Base-by-base conservation (phyloP, 208 protist genomes). In the Herpetomonas samuelpessoai region DNA sequence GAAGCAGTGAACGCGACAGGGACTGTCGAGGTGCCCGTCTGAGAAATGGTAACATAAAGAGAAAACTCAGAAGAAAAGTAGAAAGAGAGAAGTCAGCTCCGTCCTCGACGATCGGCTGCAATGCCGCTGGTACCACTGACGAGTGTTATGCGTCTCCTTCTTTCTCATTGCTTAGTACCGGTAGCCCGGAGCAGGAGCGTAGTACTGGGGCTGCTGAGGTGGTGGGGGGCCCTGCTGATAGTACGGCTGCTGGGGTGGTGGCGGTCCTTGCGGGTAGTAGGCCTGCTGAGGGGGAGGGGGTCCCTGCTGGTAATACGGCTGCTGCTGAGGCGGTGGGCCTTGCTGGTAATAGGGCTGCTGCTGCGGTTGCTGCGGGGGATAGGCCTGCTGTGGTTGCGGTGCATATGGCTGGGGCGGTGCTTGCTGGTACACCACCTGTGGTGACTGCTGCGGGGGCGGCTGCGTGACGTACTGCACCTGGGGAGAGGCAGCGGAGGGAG, bases 371-470 rank as follows among this genome's bases (percentile, higher is more conserved):
- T 6, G 57, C 2, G 19, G 59, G 24, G 19, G 27, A 65, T 35
- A 46, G 31, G 7, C 22, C 47, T 69, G 59, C 66, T 57, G 72
- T 1, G 59, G 61, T 4, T 59, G 65, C 38, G 2, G 2, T 29
- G 12, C n/a, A 29, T 27, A 10, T 6, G 55, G 21, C 59, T 55
- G 48, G 9, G 59, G 47, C 28, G 50, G 59, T 2, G 27, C 39
- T 27, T 58, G 49, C 31, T 24, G 46, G 38, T 72, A 72, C 39
- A 62, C 50, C 0, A 29, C 27, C 44, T 26, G 71, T 44, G 68
- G 66, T 7, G 30, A 35, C 0, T 19, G 41, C 30, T 63, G 65
- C 57, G 44, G 65, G 7, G 31, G 28, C 3, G 30, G 61, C 18
- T 26, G 0, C 19, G 44, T 47, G 1, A 35, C 45, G 31, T 55